Base-by-base conservation (phyloP, 352 stramenopile species). In the Pythium aquatile region DNA sequence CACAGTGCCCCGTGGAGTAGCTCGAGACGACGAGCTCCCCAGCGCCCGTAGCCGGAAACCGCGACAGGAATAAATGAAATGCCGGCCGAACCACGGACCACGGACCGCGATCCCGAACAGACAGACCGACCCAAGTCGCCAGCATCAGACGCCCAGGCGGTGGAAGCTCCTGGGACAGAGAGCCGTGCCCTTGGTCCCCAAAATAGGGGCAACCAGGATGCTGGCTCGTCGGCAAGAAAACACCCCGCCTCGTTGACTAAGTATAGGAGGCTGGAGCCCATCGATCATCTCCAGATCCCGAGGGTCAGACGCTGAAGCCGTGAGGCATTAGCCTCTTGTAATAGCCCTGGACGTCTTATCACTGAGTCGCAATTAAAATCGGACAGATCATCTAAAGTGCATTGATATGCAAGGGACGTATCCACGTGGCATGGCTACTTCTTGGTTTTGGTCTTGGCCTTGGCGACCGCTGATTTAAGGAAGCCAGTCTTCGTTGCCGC, bases 61-160 rank as follows among this genome's bases (percentile, higher is more conserved):
- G 55, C 2, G 56, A 64, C 51, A 37, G 56, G 32, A 65, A 69
- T 65, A 65, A 69, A 69, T 69, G 56, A 69, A 68, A 63, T 68
- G 62, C 46, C 35, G 2, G 17, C 8, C 28, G 13, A 26, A 55
- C 24, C 14, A 39, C 24, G 32, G 11, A 28, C 30, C n/a, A 8
- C 13, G 28, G 13, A 11, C 44, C 44, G n/a, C 17, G n/a, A 5
- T 5, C 5, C 40, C 16, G 40, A 16, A 48, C 40, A 48, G 40
- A 48, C 40, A 48, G 40, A 48, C 40, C 44, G 20, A 30, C n/a
- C 2, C 24, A 8, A 26, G 20, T 26, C 16, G 9, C 14, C 16
- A 24, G 20, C n/a, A 30, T 58, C 26, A 37, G 37, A 49, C 30
- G 54, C 24, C 26, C 33, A 60, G 37, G 20, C 9, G 35, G 44